A percentile compares a stretch with the other conserved stretches of the same genome.
Conservation (phyloP, 2,329 filamentous ascomycete species). For the Colletotrichum spaethianum region DNA sequence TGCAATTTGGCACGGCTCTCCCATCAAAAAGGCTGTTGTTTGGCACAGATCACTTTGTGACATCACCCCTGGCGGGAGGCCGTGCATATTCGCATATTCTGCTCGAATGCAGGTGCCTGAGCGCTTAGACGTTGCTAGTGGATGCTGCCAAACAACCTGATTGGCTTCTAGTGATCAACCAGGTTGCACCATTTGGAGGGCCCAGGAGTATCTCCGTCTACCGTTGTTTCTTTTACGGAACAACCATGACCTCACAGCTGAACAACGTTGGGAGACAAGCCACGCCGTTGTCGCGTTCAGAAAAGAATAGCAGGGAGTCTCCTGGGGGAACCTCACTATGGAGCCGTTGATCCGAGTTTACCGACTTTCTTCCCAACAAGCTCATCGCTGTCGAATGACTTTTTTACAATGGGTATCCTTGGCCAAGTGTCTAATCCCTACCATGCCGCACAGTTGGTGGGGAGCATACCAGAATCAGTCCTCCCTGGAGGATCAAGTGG, state of each 20-base stretch:
- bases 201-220: background rate
- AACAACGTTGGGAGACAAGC: background rate
- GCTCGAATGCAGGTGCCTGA: background rate
- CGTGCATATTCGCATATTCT: slow-evolving; percentile 18
- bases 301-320: background rate
- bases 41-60: slow-evolving; percentile 12
- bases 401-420: background rate
- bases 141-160: background rate
- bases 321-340: background rate
- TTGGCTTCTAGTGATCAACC: slow-evolving; percentile 9
- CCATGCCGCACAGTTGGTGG: background rate
- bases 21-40: background rate
- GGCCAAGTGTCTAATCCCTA: slow-evolving; percentile 3
- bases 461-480: slow-evolving; percentile 15
- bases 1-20: slow-evolving; percentile 11
- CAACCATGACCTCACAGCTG: slow-evolving; percentile 24
- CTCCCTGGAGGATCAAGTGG: slow-evolving; percentile 8
- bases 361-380: background rate
- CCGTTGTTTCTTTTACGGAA: slow-evolving; percentile 18
- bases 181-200: slow-evolving; percentile 21
- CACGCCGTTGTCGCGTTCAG: background rate
- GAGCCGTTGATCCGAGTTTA: background rate
- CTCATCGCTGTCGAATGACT: background rate
- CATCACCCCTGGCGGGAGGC: slow-evolving; percentile 18
- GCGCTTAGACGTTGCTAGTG: slow-evolving; percentile 16